Conservation (phyloP, 2,329 filamentous ascomycete species). For the Fusarium udum region DNA sequence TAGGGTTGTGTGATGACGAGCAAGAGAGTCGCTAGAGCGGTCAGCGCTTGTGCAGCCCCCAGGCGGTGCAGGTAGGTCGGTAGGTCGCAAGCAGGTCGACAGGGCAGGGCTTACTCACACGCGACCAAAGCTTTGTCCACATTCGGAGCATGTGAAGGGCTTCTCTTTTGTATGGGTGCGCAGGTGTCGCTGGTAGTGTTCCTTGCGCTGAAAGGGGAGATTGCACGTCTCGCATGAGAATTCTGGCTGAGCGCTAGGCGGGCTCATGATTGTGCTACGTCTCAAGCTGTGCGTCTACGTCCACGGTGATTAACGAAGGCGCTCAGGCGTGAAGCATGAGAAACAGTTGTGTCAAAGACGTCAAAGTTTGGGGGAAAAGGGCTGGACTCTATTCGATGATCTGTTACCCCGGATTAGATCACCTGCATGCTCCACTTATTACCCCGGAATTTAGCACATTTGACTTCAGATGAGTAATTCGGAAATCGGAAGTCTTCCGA, state of each 20-base stretch:
- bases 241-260: neutral
- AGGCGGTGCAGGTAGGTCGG: rapidly evolving
- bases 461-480: neutral
- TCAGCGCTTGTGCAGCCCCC: rapidly evolving
- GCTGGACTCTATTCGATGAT: neutral
- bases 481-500: neutral
- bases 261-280: neutral
- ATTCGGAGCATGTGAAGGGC: slow-evolving; percentile 6
- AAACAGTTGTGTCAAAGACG: rapidly evolving
- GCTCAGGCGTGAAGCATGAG: rapidly evolving
- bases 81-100: neutral
- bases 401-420: neutral
- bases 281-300: neutral
- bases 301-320: rapidly evolving
- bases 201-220: slow-evolving; percentile 1
- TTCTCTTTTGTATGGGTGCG: slow-evolving; percentile 12
- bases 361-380: neutral
- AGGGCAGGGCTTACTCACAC: neutral
- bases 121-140: slow-evolving; percentile 6
- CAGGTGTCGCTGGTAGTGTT: neutral
- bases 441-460: neutral
- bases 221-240: slow-evolving; percentile 10
- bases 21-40: neutral
- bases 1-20: slow-evolving; percentile 1
- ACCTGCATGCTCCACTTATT: neutral